Conservation (phyloP, 106 monocot species). For the Ottelia alismoides region DNA sequence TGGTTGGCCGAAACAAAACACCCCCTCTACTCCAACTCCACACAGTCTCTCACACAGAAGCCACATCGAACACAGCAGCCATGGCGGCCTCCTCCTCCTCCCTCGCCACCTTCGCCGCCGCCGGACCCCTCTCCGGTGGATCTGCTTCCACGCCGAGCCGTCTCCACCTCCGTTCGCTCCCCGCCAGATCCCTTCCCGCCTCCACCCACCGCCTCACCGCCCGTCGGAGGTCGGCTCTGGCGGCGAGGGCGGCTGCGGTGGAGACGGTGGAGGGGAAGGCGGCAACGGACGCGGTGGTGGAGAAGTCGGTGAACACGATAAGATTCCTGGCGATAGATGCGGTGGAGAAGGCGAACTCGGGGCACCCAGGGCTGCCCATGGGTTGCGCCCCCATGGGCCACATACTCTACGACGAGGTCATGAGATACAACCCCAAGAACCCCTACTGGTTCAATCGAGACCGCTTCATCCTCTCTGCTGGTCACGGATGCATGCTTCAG, state of each 20-base stretch:
- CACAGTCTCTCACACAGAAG: not conserved
- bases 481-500: slow-evolving; percentile 95
- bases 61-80: not conserved
- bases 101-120: slow-evolving; percentile 27
- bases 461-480: slow-evolving; percentile 94
- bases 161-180: slow-evolving; percentile 13
- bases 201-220: slow-evolving; percentile 4
- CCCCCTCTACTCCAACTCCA: not conserved
- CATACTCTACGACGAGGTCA: slow-evolving; percentile 84
- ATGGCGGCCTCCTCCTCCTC: slow-evolving; percentile 50
- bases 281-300: slow-evolving; percentile 41
- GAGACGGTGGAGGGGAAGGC: slow-evolving; percentile 40
- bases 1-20: not conserved
- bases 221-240: not conserved
- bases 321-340: slow-evolving; percentile 83
- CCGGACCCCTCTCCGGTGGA: slow-evolving; percentile 21
- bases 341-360: slow-evolving; percentile 95
- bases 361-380: slow-evolving; percentile 93
- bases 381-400: slow-evolving; percentile 94
- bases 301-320: slow-evolving; percentile 94
- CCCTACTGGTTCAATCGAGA: slow-evolving; percentile 96
- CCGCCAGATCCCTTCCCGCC: slow-evolving; percentile 18
- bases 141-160: not conserved
- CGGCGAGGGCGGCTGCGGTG: slow-evolving; percentile 38
- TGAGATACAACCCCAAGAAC: slow-evolving; percentile 94